A percentile compares a stretch with the other conserved stretches of the same genome.
phyloP scores from a whole-genome alignment of 352 stramenopile species.

The Globisporangium lucens region DNA sequence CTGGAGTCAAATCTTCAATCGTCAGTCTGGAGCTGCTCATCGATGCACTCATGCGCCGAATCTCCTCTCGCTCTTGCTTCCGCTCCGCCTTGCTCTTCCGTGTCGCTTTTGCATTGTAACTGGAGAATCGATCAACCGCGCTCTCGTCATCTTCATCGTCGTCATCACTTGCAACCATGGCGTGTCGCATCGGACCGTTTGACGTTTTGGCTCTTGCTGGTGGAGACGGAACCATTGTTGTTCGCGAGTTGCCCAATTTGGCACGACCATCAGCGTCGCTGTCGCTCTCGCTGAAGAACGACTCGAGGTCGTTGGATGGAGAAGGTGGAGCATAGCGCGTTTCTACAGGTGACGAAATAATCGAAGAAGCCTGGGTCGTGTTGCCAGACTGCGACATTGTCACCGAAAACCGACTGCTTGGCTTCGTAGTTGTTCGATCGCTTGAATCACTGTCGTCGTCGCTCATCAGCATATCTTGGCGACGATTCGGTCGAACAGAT shows the following conservation, averaged over 20 bases:
- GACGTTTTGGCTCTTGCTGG: conserved; percentile 1
- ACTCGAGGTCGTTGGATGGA: conserved; percentile 41
- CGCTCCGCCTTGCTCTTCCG: conserved; percentile 37
- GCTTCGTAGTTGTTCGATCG: neutral
- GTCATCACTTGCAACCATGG: conserved; percentile 18
- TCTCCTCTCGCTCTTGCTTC: conserved; percentile 43
- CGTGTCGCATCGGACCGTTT: neutral
- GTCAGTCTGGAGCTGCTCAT: conserved; percentile 12
- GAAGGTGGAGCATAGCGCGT: neutral
- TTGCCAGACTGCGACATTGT: conserved; percentile 1
- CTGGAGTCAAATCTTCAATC: neutral
- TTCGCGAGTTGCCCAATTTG: neutral
- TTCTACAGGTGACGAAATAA: neutral
- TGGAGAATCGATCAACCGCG: conserved; percentile 36
- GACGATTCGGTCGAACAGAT: neutral
- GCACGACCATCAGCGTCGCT: conserved; percentile 32
- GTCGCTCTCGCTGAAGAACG: conserved; percentile 62
- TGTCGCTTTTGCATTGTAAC: conserved; percentile 32
- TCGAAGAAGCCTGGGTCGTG: conserved; percentile 3
- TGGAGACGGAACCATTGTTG: neutral
- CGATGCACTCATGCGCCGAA: conserved; percentile 31
- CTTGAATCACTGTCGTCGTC: neutral
- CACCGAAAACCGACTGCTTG: neutral
- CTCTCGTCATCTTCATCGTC: conserved; percentile 34
- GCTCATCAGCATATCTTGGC: conserved; percentile 4